Evolutionary conservation across 371 early-diverging fungal species (phyloP).

Genomic region (Rhizopus arrhizus): DNA sequence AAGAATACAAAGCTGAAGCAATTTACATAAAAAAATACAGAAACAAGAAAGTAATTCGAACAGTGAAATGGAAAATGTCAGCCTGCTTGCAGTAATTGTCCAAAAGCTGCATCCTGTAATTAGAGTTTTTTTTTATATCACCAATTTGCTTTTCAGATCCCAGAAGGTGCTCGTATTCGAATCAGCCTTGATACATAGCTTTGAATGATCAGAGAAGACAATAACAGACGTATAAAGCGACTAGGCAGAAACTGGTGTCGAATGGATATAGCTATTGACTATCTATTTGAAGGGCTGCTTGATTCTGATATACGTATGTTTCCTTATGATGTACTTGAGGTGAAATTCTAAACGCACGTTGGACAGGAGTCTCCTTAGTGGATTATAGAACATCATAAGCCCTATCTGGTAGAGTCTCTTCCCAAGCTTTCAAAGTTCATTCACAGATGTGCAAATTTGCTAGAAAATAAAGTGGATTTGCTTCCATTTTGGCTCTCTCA

Average conservation of each 20-base stretch:
- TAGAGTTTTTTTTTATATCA: conserved; percentile 97
- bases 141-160: conserved; percentile 99
- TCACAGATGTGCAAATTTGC: conserved; percentile 94
- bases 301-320: conserved; percentile 89
- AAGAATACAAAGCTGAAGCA: conserved; percentile 78
- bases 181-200: conserved; percentile 98
- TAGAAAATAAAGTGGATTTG: conserved; percentile 84
- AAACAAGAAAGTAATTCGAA: conserved; percentile 43
- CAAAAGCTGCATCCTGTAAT: conserved; percentile 87
- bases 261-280: conserved; percentile 90
- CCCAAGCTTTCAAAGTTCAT: conserved; percentile 99
- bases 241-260: conserved; percentile 96
- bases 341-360: conserved; percentile 94
- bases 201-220: conserved; percentile 96
- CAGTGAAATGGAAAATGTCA: conserved; percentile 88
- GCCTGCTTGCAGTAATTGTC: conserved; percentile 61
- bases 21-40: no score
- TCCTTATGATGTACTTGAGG: conserved; percentile 98
- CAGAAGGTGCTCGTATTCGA: conserved; percentile 97
- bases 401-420: conserved; percentile 94
- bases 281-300: conserved; percentile 89
- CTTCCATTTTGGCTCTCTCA: conserved; percentile 99
- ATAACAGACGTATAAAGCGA: conserved; percentile 44
- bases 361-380: conserved; percentile 95
- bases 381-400: conserved; percentile 91